A percentile compares a stretch with the other conserved stretches of the same genome.
Conservation (phyloP, 2,329 filamentous ascomycete genomes). For the Onygenales sp. region DNA sequence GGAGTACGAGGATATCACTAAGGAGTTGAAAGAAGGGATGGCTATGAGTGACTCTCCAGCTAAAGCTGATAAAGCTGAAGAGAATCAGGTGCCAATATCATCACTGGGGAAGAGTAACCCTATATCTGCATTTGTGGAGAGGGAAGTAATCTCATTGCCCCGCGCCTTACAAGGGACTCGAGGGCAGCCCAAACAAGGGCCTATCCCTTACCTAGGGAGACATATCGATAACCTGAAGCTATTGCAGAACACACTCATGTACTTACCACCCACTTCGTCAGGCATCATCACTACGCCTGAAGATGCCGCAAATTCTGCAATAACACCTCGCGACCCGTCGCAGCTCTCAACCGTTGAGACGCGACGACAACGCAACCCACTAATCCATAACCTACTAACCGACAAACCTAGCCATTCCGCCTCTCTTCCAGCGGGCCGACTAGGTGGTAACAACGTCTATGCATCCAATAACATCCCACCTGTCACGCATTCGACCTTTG, state of each 20-base stretch:
- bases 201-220: conserved; percentile 24
- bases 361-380: conserved; percentile 62
- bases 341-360: conserved; percentile 43
- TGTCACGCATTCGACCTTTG: conserved; percentile 60
- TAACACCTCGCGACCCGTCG: conserved; percentile 17
- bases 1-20: conserved; percentile 63
- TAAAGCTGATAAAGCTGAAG: conserved; percentile 6
- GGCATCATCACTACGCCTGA: conserved; percentile 79
- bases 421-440: conserved; percentile 67
- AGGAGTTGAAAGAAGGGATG: conserved; percentile 43
- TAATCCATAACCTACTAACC: conserved; percentile 92
- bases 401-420: conserved; percentile 91
- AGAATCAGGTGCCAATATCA: conserved; percentile 10
- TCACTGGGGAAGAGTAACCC: conserved; percentile 30
- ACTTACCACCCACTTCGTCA: conserved; percentile 77
- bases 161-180: conserved; percentile 10
- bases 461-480: conserved; percentile 26
- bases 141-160: conserved; percentile 17
- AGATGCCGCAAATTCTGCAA: conserved; percentile 60
- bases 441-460: conserved; percentile 31
- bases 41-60: conserved; percentile 7
- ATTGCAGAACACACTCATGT: conserved; percentile 57
- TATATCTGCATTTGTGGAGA: conserved; percentile 33
- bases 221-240: conserved; percentile 66
- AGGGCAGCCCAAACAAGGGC: conserved; percentile 2